Percentiles rank a stretch among this genome's conserved stretches.
phyloP scores from a whole-genome alignment of 352 stramenopile genomes.

The Globisporangium irregulare region DNA sequence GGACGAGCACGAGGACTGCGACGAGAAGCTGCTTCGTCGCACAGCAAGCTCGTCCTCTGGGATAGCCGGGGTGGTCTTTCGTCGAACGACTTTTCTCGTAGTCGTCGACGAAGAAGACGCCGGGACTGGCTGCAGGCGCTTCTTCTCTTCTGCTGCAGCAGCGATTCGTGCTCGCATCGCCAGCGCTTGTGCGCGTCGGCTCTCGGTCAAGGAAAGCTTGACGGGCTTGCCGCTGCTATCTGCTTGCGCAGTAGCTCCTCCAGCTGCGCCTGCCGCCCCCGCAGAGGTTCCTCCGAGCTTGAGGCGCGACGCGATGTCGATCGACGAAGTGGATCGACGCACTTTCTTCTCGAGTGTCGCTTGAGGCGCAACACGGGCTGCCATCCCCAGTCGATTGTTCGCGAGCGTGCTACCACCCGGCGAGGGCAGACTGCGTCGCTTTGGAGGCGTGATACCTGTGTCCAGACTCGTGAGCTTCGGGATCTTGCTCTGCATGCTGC shows the following conservation, averaged over 20 bases:
- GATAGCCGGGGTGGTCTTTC: slow-evolving; percentile 19
- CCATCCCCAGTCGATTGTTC: slow-evolving; percentile 39
- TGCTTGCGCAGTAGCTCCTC: background rate
- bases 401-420: slow-evolving; percentile 17
- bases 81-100: slow-evolving; percentile 1
- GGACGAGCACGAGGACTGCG: slow-evolving; percentile 50
- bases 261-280: background rate
- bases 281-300: slow-evolving; percentile 8
- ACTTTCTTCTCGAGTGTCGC: slow-evolving; percentile 17
- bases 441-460: slow-evolving; percentile 21
- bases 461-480: slow-evolving; percentile 8
- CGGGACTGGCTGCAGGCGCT: slow-evolving; percentile 15
- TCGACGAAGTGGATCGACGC: slow-evolving; percentile 12
- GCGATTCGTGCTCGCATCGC: slow-evolving; percentile 35
- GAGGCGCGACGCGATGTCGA: slow-evolving; percentile 10
- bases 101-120: slow-evolving; percentile 8
- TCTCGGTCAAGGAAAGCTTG: slow-evolving; percentile 32
- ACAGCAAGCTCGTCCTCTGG: slow-evolving; percentile 43
- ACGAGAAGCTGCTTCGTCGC: slow-evolving; percentile 45
- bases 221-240: slow-evolving; percentile 20
- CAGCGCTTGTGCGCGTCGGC: slow-evolving; percentile 27
- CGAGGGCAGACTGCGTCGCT: slow-evolving; percentile 21
- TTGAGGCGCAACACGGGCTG: slow-evolving; percentile 25
- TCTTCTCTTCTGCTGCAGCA: slow-evolving; percentile 26
- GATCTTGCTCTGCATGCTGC: slow-evolving; percentile 10